Evolutionary conservation across 441 rosid genomes (phyloP).

Genomic region (Populus hybrid): DNA sequence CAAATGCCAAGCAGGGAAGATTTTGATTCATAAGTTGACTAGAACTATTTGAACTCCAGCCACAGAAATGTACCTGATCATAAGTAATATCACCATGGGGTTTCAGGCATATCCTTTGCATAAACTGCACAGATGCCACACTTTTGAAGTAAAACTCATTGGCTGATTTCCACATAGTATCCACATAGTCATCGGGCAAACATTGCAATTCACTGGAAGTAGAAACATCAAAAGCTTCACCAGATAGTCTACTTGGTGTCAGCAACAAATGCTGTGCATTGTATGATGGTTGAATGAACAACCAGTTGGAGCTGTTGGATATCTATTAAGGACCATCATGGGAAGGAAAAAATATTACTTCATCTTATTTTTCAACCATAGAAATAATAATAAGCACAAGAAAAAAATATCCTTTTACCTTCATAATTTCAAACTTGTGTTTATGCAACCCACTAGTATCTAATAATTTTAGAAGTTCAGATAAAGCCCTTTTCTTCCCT

Average conservation of each 20-base stretch:
- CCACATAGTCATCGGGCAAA: slow-evolving; percentile 32
- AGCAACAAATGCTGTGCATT: slow-evolving; percentile 64
- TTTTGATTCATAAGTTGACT: neutral
- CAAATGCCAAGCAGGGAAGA: neutral
- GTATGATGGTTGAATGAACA: slow-evolving; percentile 74
- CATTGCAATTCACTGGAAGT: slow-evolving; percentile 28
- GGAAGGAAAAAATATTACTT: slow-evolving; percentile 12
- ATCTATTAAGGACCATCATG: slow-evolving; percentile 34
- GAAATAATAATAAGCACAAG: slow-evolving; percentile 6
- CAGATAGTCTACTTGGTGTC: slow-evolving; percentile 36
- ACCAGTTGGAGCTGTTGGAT: slow-evolving; percentile 50
- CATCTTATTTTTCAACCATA: slow-evolving; percentile 1
- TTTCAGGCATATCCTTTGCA: slow-evolving; percentile 60
- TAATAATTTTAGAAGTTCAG: slow-evolving; percentile 75
- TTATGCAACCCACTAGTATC: slow-evolving; percentile 74
- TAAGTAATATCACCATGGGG: slow-evolving; percentile 71
- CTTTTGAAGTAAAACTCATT: slow-evolving; percentile 85
- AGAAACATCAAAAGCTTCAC: slow-evolving; percentile 25
- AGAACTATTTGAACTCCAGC: neutral
- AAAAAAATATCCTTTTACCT: slow-evolving; percentile 40
- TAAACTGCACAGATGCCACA: slow-evolving; percentile 68
- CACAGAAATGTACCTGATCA: slow-evolving; percentile 60
- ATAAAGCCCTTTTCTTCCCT: slow-evolving; percentile 74
- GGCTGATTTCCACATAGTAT: slow-evolving; percentile 56
- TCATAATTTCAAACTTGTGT: slow-evolving; percentile 66